Evolutionary conservation across 768 basidiomycete species (phyloP).

Genomic region (Phylloporus rhodoxanthus): DNA sequence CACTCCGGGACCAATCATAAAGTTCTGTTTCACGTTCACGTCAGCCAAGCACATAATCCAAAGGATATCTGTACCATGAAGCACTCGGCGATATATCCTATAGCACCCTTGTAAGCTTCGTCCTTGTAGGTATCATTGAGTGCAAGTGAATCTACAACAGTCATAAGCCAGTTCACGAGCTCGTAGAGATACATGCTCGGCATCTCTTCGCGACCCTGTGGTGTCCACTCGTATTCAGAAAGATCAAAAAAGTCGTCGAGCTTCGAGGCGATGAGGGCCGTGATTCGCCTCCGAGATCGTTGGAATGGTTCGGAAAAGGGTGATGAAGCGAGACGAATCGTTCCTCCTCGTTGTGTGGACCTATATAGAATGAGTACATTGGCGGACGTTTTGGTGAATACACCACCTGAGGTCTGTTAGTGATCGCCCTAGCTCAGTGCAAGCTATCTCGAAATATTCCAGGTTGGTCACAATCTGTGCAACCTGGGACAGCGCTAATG

Average conservation of each 20-base stretch:
- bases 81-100: constrained; percentile 82
- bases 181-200: constrained; percentile 95
- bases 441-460: constrained; percentile 85
- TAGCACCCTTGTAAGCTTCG: constrained; percentile 81
- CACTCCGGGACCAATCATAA: constrained; percentile 71
- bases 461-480: constrained; percentile 90
- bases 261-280: constrained; percentile 80
- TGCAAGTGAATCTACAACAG: constrained; percentile 84
- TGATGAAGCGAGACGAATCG: constrained; percentile 59
- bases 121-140: constrained; percentile 85
- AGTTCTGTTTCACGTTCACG: constrained; percentile 45
- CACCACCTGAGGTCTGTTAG: constrained; percentile 75
- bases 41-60: constrained; percentile 1
- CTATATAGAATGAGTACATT: constrained; percentile 35
- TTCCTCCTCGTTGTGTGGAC: constrained; percentile 77
- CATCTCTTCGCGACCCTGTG: constrained; percentile 57
- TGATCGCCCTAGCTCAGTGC: constrained; percentile 76
- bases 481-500: constrained; percentile 81
- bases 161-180: constrained; percentile 92
- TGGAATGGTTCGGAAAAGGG: constrained; percentile 68
- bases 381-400: background rate
- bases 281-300: constrained; percentile 69
- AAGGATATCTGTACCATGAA: constrained; percentile 61
- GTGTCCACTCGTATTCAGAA: constrained; percentile 93
- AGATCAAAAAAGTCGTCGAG: constrained; percentile 94